These are phyloP conservation scores for Tolypocladium paradoxum DNA, from an alignment of 2,329 filamentous ascomycete genomes.

Conservation along the genomic window DNA sequence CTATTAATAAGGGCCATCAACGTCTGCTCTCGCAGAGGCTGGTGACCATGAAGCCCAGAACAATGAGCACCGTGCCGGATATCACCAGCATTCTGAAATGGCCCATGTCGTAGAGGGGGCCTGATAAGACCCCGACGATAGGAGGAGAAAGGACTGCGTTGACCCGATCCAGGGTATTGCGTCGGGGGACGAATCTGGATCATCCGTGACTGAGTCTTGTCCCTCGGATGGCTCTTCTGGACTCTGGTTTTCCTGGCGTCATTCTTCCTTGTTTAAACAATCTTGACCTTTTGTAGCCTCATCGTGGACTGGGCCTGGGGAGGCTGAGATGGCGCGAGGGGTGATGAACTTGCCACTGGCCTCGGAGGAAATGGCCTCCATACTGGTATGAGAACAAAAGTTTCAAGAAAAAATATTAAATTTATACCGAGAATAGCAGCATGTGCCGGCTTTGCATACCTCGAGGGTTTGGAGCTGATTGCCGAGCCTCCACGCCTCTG, in stretches of 20 bases:
- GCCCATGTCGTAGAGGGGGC: conserved; percentile 29
- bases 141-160: conserved; percentile 25
- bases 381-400: not conserved
- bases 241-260: fast-evolving
- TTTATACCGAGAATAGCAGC: not conserved
- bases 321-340: not conserved
- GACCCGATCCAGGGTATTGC: conserved; percentile 26
- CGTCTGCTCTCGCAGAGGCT: conserved; percentile 15
- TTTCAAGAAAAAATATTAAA: too few species aligned
- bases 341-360: not conserved
- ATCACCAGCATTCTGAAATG: conserved; percentile 20
- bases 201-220: not conserved
- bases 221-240: not conserved
- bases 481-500: not conserved
- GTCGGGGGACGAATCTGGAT: conserved; percentile 2
- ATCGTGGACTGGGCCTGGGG: not conserved
- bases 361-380: too few species aligned
- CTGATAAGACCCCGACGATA: conserved; percentile 24
- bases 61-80: conserved; percentile 21
- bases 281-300: not conserved
- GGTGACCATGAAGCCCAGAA: conserved; percentile 28
- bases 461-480: not conserved
- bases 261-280: not conserved
- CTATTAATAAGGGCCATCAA: not conserved
- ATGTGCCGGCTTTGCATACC: not conserved